These are phyloP conservation scores for Rhodamnia rubescens DNA, from an alignment of 345 rosid species.

Conservation along the genomic window DNA sequence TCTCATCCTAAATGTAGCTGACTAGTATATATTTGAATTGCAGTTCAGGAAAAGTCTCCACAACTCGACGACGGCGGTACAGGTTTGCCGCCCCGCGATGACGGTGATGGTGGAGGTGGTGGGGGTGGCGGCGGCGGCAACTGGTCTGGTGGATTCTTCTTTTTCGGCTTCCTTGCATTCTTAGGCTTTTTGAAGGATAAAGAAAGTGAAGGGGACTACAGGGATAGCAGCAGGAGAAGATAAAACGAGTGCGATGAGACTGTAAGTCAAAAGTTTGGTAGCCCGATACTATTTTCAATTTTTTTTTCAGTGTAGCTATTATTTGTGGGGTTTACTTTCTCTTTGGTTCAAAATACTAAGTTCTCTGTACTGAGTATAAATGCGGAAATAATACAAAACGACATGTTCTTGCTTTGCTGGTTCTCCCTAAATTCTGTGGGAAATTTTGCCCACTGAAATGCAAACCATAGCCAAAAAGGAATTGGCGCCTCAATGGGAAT, in stretches of 20 bases:
- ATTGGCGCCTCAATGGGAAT: not conserved
- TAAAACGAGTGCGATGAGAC: not conserved
- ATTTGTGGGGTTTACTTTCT: not conserved
- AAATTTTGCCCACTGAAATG: not conserved
- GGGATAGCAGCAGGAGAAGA: conserved; percentile 46
- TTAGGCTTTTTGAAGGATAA: conserved; percentile 76
- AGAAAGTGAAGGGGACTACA: conserved; percentile 56
- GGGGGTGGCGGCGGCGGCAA: conserved; percentile 92
- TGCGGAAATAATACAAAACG: not conserved
- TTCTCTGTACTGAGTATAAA: not conserved
- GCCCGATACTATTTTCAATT: not conserved
- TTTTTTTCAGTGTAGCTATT: not conserved
- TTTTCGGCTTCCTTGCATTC: conserved; percentile 85
- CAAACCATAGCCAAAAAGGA: not conserved
- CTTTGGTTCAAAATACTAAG: not conserved
- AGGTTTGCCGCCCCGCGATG: conserved; percentile 69
- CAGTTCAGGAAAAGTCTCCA: conserved; percentile 69
- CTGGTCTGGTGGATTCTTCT: conserved; percentile 88
- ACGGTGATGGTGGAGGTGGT: conserved; percentile 80
- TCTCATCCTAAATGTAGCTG: not conserved
- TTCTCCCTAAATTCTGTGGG: not conserved
- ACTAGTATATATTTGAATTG: not conserved
- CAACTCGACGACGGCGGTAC: conserved; percentile 71
- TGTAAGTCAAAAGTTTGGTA: not conserved
- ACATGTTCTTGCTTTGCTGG: not conserved